Conservation (phyloP, 2,329 filamentous ascomycete species). For the Thelonectria olida region DNA sequence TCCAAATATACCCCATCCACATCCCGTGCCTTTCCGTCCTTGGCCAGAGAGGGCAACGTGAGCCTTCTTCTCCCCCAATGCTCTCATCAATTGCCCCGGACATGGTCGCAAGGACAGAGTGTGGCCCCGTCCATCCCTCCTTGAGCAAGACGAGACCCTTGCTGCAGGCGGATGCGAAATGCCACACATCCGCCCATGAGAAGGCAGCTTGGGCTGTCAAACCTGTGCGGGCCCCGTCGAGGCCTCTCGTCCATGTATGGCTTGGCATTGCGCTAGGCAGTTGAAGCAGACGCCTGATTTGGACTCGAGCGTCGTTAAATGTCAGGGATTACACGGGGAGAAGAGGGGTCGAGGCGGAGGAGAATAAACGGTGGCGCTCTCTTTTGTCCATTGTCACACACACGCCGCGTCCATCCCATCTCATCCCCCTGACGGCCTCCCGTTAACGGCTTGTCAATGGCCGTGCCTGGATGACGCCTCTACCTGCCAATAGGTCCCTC, state of each 20-base stretch:
- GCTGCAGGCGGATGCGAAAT: constrained; percentile 25
- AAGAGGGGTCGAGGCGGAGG: neutral
- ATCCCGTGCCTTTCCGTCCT: too few species aligned
- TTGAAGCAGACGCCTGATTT: constrained; percentile 1
- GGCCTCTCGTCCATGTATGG: constrained; percentile 6
- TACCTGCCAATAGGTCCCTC: neutral
- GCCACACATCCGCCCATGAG: constrained; percentile 16
- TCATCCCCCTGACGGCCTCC: neutral
- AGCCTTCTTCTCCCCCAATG: too few species aligned
- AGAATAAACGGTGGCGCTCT: neutral
- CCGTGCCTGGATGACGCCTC: neutral
- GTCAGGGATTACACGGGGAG: neutral
- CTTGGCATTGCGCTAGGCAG: constrained; percentile 30
- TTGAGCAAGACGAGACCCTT: constrained; percentile 16
- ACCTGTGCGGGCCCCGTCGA: too few species aligned
- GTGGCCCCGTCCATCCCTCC: neutral
- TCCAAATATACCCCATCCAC: neutral
- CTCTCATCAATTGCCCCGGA: too few species aligned
- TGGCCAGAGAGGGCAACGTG: too few species aligned
- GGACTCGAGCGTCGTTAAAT: neutral
- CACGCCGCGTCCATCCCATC: neutral
- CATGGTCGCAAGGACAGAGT: too few species aligned
- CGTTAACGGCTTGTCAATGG: neutral
- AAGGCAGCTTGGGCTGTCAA: too few species aligned
- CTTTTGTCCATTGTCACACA: constrained; percentile 9